These are phyloP conservation scores for Cutaneotrichosporon cavernicola DNA, from an alignment of 1,284 basidiomycete genomes.

Conservation along the genomic window DNA sequence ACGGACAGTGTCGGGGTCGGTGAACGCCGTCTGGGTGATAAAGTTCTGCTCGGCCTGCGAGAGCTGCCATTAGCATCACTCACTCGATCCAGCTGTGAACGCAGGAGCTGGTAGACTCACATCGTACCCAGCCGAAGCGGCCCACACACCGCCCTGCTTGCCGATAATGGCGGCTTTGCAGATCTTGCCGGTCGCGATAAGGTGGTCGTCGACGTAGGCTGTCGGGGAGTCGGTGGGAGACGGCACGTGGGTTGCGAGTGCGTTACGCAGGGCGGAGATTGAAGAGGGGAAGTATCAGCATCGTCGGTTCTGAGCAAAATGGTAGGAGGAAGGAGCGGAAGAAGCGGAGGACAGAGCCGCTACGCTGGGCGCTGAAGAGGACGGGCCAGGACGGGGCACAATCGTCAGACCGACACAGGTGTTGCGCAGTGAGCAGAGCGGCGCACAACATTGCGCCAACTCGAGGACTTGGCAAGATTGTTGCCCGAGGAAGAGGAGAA, in stretches of 20 bases:
- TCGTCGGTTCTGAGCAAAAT: not conserved
- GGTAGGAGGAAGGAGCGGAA: no score
- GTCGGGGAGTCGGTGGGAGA: conserved; percentile 7
- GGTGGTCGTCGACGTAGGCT: conserved; percentile 86
- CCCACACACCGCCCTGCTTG: conserved; percentile 84
- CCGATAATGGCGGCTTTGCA: conserved; percentile 81
- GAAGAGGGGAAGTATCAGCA: not conserved
- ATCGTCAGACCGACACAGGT: not conserved
- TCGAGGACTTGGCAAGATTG: not conserved
- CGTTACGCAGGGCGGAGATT: not conserved
- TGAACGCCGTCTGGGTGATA: conserved; percentile 60
- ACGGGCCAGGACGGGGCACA: not conserved
- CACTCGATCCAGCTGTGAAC: not conserved
- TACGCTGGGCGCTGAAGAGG: not conserved
- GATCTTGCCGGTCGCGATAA: conserved; percentile 75
- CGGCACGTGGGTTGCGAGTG: not conserved
- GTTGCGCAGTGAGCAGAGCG: not conserved
- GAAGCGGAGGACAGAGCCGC: no score
- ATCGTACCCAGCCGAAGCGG: conserved; percentile 67
- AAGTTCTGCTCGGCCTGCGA: conserved; percentile 71
- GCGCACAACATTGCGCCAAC: not conserved
- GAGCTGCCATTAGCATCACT: conserved; percentile 58
- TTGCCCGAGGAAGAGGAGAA: not conserved
- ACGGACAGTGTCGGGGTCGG: conserved; percentile 56
- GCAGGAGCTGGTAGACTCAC: conserved; percentile 57